A percentile compares a stretch with the other conserved stretches of the same genome.
Evolutionary conservation across 2,329 filamentous ascomycete species (phyloP).

Genomic region (Macroventuria anomochaeta): DNA sequence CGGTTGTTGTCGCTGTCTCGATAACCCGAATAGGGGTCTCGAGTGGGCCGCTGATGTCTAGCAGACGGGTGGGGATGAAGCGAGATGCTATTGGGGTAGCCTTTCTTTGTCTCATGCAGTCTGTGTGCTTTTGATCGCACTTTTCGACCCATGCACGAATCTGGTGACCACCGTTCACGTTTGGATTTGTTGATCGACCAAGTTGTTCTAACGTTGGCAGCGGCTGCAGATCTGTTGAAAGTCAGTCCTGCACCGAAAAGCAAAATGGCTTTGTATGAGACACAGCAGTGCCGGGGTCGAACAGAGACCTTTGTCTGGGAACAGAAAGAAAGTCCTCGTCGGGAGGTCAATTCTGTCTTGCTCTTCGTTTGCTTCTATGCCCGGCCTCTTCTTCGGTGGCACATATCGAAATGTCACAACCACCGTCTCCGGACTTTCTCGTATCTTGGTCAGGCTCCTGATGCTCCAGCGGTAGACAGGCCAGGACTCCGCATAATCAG

Average conservation of each 20-base stretch:
- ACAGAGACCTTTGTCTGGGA: conserved; percentile 20
- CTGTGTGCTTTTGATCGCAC: conserved; percentile 25
- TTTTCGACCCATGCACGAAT: conserved; percentile 25
- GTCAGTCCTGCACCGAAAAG: too few relatives aligned
- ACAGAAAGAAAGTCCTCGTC: conserved; percentile 27
- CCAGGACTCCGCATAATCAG: conserved; percentile 5
- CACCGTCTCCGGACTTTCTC: conserved; percentile 24
- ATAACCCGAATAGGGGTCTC: conserved; percentile 19
- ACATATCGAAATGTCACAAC: conserved; percentile 28
- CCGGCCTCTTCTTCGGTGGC: conserved; percentile 8
- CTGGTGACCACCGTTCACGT: conserved; percentile 5
- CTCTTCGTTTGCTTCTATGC: too few relatives aligned
- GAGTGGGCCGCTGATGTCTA: conserved; percentile 20
- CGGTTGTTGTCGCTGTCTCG: conserved; percentile 17
- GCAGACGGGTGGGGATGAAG: conserved; percentile 31
- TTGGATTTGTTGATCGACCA: conserved; percentile 13
- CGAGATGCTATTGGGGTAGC: neutral
- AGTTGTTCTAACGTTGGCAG: conserved; percentile 18
- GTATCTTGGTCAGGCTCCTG: conserved; percentile 21
- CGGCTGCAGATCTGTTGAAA: conserved; percentile 6
- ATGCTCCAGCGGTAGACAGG: conserved; percentile 31
- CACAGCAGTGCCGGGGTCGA: neutral
- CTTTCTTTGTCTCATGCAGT: conserved; percentile 25
- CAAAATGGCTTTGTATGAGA: too few relatives aligned
- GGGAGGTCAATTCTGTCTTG: conserved; percentile 6